Evolutionary conservation across 371 early-diverging fungal genomes (phyloP).

Genomic region (Rhizomucor miehei): DNA sequence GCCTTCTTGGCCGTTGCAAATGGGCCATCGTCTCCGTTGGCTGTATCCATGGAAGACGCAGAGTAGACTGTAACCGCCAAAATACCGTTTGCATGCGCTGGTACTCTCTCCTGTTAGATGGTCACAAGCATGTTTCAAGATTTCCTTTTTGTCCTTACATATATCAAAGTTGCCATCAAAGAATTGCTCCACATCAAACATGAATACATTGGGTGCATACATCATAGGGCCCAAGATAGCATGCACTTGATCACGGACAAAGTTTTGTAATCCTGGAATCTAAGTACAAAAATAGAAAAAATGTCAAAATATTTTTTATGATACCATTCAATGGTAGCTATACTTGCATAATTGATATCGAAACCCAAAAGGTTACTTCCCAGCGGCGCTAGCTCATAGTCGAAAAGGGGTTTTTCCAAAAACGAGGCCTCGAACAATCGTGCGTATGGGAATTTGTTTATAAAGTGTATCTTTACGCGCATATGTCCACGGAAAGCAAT

Average conservation of each 20-base stretch:
- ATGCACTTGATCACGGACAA: constrained; percentile 79
- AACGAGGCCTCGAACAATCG: constrained; percentile 86
- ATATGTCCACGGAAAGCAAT: constrained; percentile 85
- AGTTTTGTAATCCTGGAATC: constrained; percentile 79
- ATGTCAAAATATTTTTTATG: not conserved
- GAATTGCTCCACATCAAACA: constrained; percentile 79
- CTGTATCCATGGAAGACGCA: constrained; percentile 73
- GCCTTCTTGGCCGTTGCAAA: constrained; percentile 28
- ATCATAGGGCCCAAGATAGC: constrained; percentile 78
- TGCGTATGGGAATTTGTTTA: constrained; percentile 85
- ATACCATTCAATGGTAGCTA: not conserved
- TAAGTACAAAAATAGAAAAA: constrained; percentile 14
- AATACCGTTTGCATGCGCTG: constrained; percentile 76
- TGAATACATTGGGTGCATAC: constrained; percentile 82
- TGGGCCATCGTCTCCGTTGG: constrained; percentile 1
- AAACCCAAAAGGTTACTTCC: constrained; percentile 85
- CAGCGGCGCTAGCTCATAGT: constrained; percentile 92
- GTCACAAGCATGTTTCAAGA: not conserved
- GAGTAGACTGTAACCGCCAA: constrained; percentile 76
- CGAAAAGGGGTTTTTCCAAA: constrained; percentile 85
- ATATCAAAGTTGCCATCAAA: constrained; percentile 65
- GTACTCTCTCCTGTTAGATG: not conserved
- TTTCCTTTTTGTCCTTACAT: constrained; percentile 16
- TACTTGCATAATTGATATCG: constrained; percentile 71
- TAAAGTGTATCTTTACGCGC: constrained; percentile 79